phyloP scores from a whole-genome alignment of 1,284 basidiomycete genomes.

The Cutaneotrichosporon sp. region DNA sequence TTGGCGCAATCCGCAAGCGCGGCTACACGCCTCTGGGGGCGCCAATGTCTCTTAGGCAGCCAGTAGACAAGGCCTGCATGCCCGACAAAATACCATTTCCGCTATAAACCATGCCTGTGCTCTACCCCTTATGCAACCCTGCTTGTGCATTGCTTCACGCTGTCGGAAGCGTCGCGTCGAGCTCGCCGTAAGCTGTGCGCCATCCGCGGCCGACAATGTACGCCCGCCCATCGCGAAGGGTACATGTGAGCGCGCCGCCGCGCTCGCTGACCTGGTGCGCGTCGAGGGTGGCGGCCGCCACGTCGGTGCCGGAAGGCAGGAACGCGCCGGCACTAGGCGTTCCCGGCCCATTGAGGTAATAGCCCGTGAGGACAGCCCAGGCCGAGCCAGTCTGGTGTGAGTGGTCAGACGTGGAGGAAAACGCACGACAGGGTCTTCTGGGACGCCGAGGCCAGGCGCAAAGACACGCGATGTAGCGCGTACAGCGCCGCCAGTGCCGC shows the following conservation, averaged over 20 bases:
- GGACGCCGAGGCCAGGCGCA: constrained; percentile 27
- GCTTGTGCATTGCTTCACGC: not conserved
- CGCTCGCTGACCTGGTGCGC: constrained; percentile 11
- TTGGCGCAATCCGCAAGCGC: constrained; percentile 18
- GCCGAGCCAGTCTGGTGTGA: constrained; percentile 31
- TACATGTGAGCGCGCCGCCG: constrained; percentile 10
- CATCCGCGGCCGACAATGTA: constrained; percentile 14
- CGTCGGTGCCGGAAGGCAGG: not conserved
- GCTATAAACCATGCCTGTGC: no score
- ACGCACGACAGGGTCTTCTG: constrained; percentile 35
- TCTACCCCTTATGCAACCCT: no score
- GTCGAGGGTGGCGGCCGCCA: not conserved
- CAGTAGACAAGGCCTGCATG: not conserved
- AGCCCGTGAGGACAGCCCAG: constrained; percentile 31
- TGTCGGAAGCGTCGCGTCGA: constrained; percentile 4
- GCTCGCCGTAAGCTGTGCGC: constrained; percentile 7
- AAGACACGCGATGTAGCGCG: constrained; percentile 26
- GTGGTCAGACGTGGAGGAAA: not conserved
- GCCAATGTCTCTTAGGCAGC: constrained; percentile 4
- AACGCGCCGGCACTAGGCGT: not conserved
- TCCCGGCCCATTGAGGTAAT: constrained; percentile 23
- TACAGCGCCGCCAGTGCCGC: constrained; percentile 8
- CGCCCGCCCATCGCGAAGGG: constrained; percentile 1
- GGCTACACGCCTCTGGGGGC: constrained; percentile 20
- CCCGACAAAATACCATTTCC: no score